Conservation (phyloP, 352 stramenopile genomes). For the Phytopythium oedochilum region DNA sequence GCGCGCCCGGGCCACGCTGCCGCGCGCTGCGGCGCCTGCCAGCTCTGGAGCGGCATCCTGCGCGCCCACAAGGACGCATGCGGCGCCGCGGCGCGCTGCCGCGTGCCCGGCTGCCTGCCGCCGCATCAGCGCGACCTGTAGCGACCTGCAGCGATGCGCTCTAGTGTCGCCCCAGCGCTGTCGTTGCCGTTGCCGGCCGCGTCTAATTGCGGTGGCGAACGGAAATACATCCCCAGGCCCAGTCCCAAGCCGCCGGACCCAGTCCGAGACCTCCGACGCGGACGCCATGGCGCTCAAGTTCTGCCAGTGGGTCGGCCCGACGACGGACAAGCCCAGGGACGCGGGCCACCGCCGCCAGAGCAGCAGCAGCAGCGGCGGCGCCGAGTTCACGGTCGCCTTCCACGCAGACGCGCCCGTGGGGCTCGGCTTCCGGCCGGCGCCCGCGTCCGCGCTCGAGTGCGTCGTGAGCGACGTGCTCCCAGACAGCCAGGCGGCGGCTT, state of each 20-base stretch:
- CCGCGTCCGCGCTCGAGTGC: slow-evolving; percentile 26
- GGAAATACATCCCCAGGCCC: background rate
- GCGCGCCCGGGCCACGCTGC: slow-evolving; percentile 20
- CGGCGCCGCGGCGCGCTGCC: slow-evolving; percentile 12
- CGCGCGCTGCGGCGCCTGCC: slow-evolving; percentile 43
- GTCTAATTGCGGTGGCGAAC: background rate
- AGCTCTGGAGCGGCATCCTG: slow-evolving; percentile 50
- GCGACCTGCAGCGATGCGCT: too few relatives aligned
- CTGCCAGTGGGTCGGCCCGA: slow-evolving; percentile 28
- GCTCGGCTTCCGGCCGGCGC: slow-evolving; percentile 36
- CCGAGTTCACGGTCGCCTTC: slow-evolving; percentile 55
- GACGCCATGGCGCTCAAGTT: slow-evolving; percentile 43
- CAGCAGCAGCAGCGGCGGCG: background rate
- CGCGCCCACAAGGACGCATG: slow-evolving; percentile 26
- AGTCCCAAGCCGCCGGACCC: too few relatives aligned
- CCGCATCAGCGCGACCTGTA: too few relatives aligned
- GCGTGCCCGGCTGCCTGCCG: slow-evolving; percentile 33
- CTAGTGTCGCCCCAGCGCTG: too few relatives aligned
- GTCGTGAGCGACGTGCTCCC: slow-evolving; percentile 33
- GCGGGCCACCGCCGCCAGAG: too few relatives aligned
- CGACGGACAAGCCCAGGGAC: background rate
- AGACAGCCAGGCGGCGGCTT: slow-evolving; percentile 32
- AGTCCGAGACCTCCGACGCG: too few relatives aligned
- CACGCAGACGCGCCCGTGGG: slow-evolving; percentile 41
- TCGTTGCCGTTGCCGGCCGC: too few relatives aligned